Evolutionary conservation across 2,329 filamentous ascomycete species (phyloP).

Genomic region (Arthrocladium fulminans): DNA sequence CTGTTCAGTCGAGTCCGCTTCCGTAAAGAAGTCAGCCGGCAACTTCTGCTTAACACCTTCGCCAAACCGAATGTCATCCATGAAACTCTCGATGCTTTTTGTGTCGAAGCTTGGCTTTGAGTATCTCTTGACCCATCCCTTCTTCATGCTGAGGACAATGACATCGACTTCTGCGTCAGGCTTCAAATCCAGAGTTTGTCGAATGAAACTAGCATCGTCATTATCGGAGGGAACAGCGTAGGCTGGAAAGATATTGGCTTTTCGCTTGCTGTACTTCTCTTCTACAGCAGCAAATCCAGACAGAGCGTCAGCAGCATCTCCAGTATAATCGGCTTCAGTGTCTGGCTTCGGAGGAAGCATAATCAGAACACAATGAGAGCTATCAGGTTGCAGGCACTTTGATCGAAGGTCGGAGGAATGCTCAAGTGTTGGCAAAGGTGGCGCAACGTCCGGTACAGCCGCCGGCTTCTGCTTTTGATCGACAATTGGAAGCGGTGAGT

Average conservation of each 20-base stretch:
- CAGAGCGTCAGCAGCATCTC: slow-evolving; percentile 45
- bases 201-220: slow-evolving; percentile 46
- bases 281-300: slow-evolving; percentile 61
- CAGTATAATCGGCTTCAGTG: slow-evolving; percentile 39
- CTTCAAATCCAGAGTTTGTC: slow-evolving; percentile 54
- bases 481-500: slow-evolving; percentile 45
- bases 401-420: slow-evolving; percentile 56
- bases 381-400: slow-evolving; percentile 65
- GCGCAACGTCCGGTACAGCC: slow-evolving; percentile 47
- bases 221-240: slow-evolving; percentile 62
- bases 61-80: slow-evolving; percentile 83
- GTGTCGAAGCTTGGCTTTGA: slow-evolving; percentile 45
- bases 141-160: slow-evolving; percentile 74
- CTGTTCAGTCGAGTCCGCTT: slow-evolving; percentile 17
- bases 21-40: slow-evolving; percentile 51
- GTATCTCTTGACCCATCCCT: slow-evolving; percentile 77
- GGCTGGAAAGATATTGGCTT: slow-evolving; percentile 71
- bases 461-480: slow-evolving; percentile 35
- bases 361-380: slow-evolving; percentile 73
- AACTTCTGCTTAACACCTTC: slow-evolving; percentile 73
- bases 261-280: slow-evolving; percentile 60
- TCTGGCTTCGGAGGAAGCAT: slow-evolving; percentile 52
- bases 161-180: slow-evolving; percentile 53
- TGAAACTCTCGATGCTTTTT: slow-evolving; percentile 67
- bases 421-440: slow-evolving; percentile 57